Base-by-base conservation (phyloP, 768 basidiomycete genomes). In the Neoboletus brunneissimus region DNA sequence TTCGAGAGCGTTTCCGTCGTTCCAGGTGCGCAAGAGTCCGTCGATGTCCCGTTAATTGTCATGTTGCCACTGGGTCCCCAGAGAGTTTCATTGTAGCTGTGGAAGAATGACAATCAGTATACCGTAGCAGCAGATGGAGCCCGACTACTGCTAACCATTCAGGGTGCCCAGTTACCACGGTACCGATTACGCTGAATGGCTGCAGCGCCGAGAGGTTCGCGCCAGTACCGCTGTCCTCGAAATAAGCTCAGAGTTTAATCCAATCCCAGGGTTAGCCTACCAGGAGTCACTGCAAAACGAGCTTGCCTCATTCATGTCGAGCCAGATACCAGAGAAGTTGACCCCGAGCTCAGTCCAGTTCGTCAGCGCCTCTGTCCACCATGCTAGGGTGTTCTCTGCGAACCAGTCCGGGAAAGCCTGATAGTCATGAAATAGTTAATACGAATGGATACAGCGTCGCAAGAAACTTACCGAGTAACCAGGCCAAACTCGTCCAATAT, bases 401-500 rank as follows among this genome's bases (percentile, higher is more conserved):
- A 85, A 84, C 83, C 82, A 86, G 61, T 86, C 85, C 0, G 84
- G 83, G 67, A 82, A 86, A 31, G 77, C 79, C 81, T 80, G 37
- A 43, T 16, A 15, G n/a, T 12, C 31, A 20, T 22, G 4, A 40
- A 37, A 27, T 2, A 41, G 9, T 58, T 20, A 35, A 47, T 35
- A 18, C 11, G 7, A 37, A 13, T 3, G 15, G n/a, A 44, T 5
- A 13, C n/a, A 20, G 13, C 6, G 6, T 11, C 15, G 5, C 16
- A 45, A 8, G 4, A 31, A 34, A 65, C 77, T 18, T 35, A 84
- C 87, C 8, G 86, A 85, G 69, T 82, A 86, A 23, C 89, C 87
- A 16, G 89, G 88, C 88, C 87, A 91, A 10, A 89, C 88, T 64
- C 85, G 78, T 12, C 90, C 90, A 1, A 89, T 66, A 67, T 87